phyloP scores from a whole-genome alignment of 106 monocot genomes.

The Dendrobium chrysotoxum region DNA sequence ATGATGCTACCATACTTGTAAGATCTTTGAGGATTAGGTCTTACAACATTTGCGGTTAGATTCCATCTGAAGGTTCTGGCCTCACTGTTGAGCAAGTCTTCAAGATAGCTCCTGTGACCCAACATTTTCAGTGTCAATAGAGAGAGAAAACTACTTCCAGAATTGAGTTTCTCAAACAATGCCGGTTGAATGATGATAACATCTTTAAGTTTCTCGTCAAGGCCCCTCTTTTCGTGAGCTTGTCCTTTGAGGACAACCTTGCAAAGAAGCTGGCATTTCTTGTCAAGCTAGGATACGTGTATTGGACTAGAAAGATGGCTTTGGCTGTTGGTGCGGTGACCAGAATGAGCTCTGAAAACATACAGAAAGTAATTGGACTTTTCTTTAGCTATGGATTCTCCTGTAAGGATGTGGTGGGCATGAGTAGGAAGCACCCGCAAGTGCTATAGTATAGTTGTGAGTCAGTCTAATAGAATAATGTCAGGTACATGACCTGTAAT shows the following conservation, averaged over 20 bases:
- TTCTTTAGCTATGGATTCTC: slow-evolving; percentile 47
- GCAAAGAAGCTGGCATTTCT: slow-evolving; percentile 52
- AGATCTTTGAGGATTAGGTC: slow-evolving; percentile 44
- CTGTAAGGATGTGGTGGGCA: slow-evolving; percentile 40
- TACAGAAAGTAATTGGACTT: slow-evolving; percentile 52
- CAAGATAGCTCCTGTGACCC: slow-evolving; percentile 55
- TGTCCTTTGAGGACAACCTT: slow-evolving; percentile 49
- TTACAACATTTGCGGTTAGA: slow-evolving; percentile 32
- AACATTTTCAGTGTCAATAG: slow-evolving; percentile 61
- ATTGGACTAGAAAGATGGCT: slow-evolving; percentile 45
- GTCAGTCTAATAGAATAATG: too few species aligned
- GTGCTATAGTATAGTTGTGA: slow-evolving; percentile 56
- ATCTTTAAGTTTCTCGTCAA: slow-evolving; percentile 52
- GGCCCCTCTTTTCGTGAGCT: slow-evolving; percentile 56
- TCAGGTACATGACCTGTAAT: too few species aligned
- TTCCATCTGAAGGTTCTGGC: slow-evolving; percentile 47
- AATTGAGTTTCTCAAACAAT: slow-evolving; percentile 41
- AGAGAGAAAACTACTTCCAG: slow-evolving; percentile 50
- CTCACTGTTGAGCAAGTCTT: slow-evolving; percentile 43
- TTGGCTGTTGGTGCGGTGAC: slow-evolving; percentile 40
- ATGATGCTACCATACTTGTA: slow-evolving; percentile 31
- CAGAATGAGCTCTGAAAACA: slow-evolving; percentile 60
- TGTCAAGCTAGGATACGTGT: slow-evolving; percentile 57
- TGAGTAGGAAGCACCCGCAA: slow-evolving; percentile 80
- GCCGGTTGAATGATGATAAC: slow-evolving; percentile 28